Evolutionary conservation across 805 yeast species (phyloP).

Genomic region (Blastobotrys muscicola): DNA sequence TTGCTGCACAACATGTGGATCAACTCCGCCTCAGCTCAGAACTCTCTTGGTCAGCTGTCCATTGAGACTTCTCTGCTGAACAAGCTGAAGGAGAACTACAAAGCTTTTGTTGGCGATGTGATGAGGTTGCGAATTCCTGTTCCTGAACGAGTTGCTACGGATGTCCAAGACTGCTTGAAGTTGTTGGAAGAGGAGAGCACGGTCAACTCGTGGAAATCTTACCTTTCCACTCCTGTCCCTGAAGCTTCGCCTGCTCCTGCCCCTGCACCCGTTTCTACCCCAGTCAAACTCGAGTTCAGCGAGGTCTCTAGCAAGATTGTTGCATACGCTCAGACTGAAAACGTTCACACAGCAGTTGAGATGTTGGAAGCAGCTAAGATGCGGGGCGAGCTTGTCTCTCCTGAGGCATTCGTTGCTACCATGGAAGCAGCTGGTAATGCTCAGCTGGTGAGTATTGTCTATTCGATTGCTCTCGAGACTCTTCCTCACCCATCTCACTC

Average conservation of each 20-base stretch:
- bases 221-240: neutral
- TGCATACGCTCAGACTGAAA: conserved; percentile 12
- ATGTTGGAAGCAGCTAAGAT: conserved; percentile 11
- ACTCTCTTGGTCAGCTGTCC: conserved; percentile 13
- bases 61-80: conserved; percentile 10
- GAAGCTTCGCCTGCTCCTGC: conserved; percentile 1
- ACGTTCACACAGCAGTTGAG: conserved; percentile 9
- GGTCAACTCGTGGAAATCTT: conserved; percentile 4
- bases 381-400: conserved; percentile 8
- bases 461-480: conserved; percentile 9
- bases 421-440: conserved; percentile 12
- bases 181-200: conserved; percentile 5
- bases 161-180: conserved; percentile 6
- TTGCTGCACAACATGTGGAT: conserved; percentile 13
- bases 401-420: conserved; percentile 14
- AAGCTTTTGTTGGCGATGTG: conserved; percentile 10
- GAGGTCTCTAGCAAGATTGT: conserved; percentile 12
- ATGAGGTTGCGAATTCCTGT: conserved; percentile 2
- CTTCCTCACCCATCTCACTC: conserved; percentile 16
- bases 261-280: conserved; percentile 1
- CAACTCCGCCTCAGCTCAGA: conserved; percentile 4
- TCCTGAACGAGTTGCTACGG: neutral
- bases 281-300: conserved; percentile 6
- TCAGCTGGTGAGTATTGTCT: conserved; percentile 5
- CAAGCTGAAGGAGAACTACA: conserved; percentile 7